Evolutionary conservation across 148 eudicot species (phyloP).

Genomic region (Amaranthus palmeri): DNA sequence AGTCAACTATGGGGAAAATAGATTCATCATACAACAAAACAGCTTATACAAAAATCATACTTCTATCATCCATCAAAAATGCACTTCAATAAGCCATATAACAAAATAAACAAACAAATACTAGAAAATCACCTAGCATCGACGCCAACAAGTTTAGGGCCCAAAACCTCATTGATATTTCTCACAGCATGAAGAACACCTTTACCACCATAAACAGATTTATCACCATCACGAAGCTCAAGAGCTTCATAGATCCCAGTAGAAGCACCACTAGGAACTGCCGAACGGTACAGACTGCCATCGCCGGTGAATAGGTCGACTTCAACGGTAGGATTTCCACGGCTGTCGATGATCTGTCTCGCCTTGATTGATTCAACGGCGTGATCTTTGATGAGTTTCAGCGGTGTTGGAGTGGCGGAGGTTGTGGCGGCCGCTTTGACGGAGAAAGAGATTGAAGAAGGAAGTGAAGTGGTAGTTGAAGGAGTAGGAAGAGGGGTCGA

Average conservation of each 20-base stretch:
- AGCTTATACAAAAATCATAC: not conserved
- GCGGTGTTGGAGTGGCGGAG: constrained; percentile 25
- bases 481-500: constrained; percentile 45
- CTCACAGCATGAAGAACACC: constrained; percentile 76
- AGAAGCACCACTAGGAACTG: constrained; percentile 95
- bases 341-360: constrained; percentile 88
- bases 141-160: constrained; percentile 63
- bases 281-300: constrained; percentile 58
- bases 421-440: constrained; percentile 32
- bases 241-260: constrained; percentile 97
- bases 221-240: constrained; percentile 91
- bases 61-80: not conserved
- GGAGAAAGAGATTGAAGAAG: constrained; percentile 26
- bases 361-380: constrained; percentile 73
- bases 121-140: constrained; percentile 55
- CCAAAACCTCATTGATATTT: constrained; percentile 76
- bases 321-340: constrained; percentile 97
- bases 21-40: not conserved
- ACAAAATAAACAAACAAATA: not conserved
- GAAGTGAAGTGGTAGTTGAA: constrained; percentile 20
- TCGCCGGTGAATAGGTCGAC: constrained; percentile 77
- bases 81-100: not conserved
- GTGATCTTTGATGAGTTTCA: constrained; percentile 27
- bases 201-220: constrained; percentile 79
- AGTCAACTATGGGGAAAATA: not conserved